Evolutionary conservation across 148 eudicot species (phyloP), one percentile per base, ranked within the genome.

Genomic region (Arctostaphylos glauca): DNA sequence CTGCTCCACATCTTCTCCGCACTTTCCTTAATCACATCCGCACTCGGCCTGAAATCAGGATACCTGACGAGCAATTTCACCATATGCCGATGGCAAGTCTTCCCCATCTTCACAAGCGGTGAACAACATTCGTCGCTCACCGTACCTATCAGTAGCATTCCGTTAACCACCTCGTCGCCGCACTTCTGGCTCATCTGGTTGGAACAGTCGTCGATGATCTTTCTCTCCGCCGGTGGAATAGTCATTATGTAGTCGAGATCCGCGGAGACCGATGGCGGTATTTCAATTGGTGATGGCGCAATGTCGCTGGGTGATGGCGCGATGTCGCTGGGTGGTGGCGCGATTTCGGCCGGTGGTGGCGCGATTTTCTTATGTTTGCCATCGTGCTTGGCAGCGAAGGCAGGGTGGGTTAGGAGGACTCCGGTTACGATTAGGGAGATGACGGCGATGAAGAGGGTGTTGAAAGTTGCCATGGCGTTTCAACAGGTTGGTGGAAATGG

Each of bases 71-170:
- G 9, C 62, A 76, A 8, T n/a, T 2, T 25, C n/a, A 53, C 62
- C 43, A 76, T 3, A 56, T 54, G 60, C 0, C 3, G 2, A 13
- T 76, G n/a, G n/a, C 62, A 76, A 5, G 12, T 54, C 79, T 18
- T 53, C 41, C 79, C 79, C 62, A 76, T 76, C 62, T 3, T 76
- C 79, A 23, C 62, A 2, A 76, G 47, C n/a, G 53, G n/a, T 9
- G 3, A 10, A 46, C 79, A 76, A 15, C 62, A 76, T 0, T 25
- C n/a, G n/a, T 25, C 46, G 47, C n/a, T 52, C 5, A 76, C 19
- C 5, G 6, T 38, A 5, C 9, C 4, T 7, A 13, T 53, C 43
- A 0, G 2, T 9, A 52, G 8, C 62, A 76, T 15, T 16, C 46
- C 79, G 4, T 6, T 2, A 0, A 44, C 76, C 2, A 16, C 13